A percentile compares a stretch with the other conserved stretches of the same genome.
Evolutionary conservation across 2,329 filamentous ascomycete species (phyloP).

Genomic region (Beauveria australis): DNA sequence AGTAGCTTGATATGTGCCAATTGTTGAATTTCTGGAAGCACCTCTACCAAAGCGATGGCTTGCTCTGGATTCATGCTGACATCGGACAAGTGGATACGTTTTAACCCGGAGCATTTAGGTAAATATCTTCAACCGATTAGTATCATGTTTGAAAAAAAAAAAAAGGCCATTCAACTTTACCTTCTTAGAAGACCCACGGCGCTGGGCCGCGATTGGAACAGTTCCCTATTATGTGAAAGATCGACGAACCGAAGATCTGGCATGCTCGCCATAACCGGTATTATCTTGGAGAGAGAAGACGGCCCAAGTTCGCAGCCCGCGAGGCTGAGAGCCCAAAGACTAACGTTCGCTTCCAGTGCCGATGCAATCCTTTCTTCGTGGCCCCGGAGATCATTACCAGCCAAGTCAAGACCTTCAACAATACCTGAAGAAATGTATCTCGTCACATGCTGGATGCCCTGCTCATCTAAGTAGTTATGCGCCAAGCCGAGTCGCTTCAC

Average conservation of each 20-base stretch:
- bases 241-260: slow-evolving; percentile 80
- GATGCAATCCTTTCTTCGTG: slow-evolving; percentile 45
- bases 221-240: slow-evolving; percentile 75
- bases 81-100: slow-evolving; percentile 78
- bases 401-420: slow-evolving; percentile 83
- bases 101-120: slow-evolving; percentile 68
- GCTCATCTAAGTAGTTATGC: slow-evolving; percentile 66
- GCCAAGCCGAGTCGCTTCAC: slow-evolving; percentile 74
- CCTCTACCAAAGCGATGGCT: slow-evolving; percentile 82
- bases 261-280: slow-evolving; percentile 64
- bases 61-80: slow-evolving; percentile 80
- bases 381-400: slow-evolving; percentile 66
- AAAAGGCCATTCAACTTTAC: slow-evolving; percentile 34
- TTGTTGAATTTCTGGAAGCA: slow-evolving; percentile 72
- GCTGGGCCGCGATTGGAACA: slow-evolving; percentile 69
- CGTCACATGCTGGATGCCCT: slow-evolving; percentile 67
- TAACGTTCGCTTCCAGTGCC: slow-evolving; percentile 43
- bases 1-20: slow-evolving; percentile 83
- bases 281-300: slow-evolving; percentile 61
- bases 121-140: slow-evolving; percentile 48
- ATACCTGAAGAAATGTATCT: slow-evolving; percentile 66
- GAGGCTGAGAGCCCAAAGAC: slow-evolving; percentile 74
- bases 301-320: slow-evolving; percentile 77
- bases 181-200: slow-evolving; percentile 68
- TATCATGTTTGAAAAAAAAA: not conserved